Evolutionary conservation across 1,284 basidiomycete genomes (phyloP), one percentile per base, ranked within the genome.

Genomic region (Gymnopus androsaceus): DNA sequence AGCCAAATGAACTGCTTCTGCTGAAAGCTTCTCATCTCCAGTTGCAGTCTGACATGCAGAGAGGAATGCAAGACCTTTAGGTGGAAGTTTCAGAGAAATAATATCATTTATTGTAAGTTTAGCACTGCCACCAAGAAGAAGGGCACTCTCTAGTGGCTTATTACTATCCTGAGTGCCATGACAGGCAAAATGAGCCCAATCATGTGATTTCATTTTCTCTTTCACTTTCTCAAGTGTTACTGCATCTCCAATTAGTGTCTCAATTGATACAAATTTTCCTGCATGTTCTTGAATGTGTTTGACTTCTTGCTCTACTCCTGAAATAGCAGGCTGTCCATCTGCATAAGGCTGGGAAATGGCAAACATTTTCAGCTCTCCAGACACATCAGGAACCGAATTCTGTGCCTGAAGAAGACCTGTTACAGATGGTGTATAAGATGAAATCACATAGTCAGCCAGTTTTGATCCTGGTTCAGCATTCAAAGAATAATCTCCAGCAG

Each of bases 1-100:
- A 8, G 52, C 63, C 14, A 64, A 41, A 44, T 59, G 62, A 52
- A 64, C 58, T 9, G 59, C 55, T 44, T 64, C 63, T 48, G 61
- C 60, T 6, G 60, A 56, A 15, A 51, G 25, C 6, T 19, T 36
- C 3, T 54, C n/a, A 28, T 61, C 58, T 4, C 62, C 62, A 38
- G 34, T 58, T 6, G 58, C 62, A 4, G 62, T 63, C 28, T 63
- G 55, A 36, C 61, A 63, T 14, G 61, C 61, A 44, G 58, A 61
- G 14, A 63, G 57, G 37, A 64, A 59, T 6, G 62, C 61, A 6
- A 64, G 42, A n/a, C 42, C 41, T 11, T 38, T 40, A 33, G 41
- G 9, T 15, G 27, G 28, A n/a, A 53, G 51, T n/a, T 36, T 19
- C 19, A 53, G 38, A 34, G 19, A 31, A 4, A 49, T 49, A n/a